Base-by-base conservation (phyloP, 768 basidiomycete species). In the Albatrellus ellisii region DNA sequence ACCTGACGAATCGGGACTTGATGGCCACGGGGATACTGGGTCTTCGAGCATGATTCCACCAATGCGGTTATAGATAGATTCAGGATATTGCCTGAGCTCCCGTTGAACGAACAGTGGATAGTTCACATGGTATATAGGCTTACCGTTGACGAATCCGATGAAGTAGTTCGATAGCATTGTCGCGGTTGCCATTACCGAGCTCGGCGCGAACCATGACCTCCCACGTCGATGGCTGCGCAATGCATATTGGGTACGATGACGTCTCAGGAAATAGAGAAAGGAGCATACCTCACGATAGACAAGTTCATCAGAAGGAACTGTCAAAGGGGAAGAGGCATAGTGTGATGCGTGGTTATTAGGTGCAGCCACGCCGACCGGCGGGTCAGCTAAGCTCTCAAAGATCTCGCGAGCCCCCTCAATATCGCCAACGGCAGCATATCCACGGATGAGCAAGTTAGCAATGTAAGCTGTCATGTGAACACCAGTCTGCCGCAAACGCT, bases 181-280 rank as follows among this genome's bases (percentile, higher is more conserved):
- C 72, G 10, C 77, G 73, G 50, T 87, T 73, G 10, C 86, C 86
- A 39, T 70, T 73, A 15, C 77, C 77, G 9, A 98, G 67, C 56
- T 99, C 95, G 1, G 85, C 86, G 11, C 87, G 75, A 48, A 99
- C 76, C 91, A 99, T 98, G 4, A 77, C 78, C 55, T 98, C 95
- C 80, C 86, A 94, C 1, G 89, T 92, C 29, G 85, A 89, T 10
- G 88, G 89, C 79, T 87, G 52, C 4, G 25, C 2, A 43, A 40
- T 40, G 24, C 41, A 4, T 29, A 36, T 33, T 32, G 37, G 44
- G 35, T 17, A 41, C 12, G 10, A n/a, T 22, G 41, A 11, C 37
- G 15, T 21, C 15, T 25, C 7, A 10, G 9, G n/a, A 29, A 32
- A 17, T n/a, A 15, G 17, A 36, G 11, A 9, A 55, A 52, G 18